Evolutionary conservation across 2,329 filamentous ascomycete species (phyloP).

Genomic region (Stachybotrys chlorohalonatus): DNA sequence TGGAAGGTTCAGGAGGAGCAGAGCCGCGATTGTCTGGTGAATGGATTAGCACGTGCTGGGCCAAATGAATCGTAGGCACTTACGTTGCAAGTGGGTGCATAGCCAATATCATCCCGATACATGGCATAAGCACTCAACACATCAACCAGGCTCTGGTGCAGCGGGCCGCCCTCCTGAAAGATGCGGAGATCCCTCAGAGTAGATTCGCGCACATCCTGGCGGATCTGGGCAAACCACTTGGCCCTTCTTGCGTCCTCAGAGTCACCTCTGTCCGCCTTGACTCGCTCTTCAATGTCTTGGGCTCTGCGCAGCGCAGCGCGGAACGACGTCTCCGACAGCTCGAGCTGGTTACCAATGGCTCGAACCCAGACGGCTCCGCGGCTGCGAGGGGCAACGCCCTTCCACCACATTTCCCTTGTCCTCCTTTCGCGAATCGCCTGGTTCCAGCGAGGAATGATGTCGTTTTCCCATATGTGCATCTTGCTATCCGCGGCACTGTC

Average conservation of each 20-base stretch:
- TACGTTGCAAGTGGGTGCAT: slow-evolving; percentile 65
- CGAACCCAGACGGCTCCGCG: slow-evolving; percentile 61
- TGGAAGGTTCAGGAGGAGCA: slow-evolving; percentile 64
- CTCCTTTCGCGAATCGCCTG: slow-evolving; percentile 58
- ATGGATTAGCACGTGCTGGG: slow-evolving; percentile 2
- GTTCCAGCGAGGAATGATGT: slow-evolving; percentile 69
- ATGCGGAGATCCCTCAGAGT: slow-evolving; percentile 68
- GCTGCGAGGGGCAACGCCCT: slow-evolving; percentile 62
- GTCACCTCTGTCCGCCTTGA: slow-evolving; percentile 40
- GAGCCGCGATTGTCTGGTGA: slow-evolving; percentile 57
- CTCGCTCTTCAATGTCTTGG: slow-evolving; percentile 48
- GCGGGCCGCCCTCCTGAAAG: slow-evolving; percentile 56
- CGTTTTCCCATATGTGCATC: slow-evolving; percentile 63
- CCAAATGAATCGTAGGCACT: slow-evolving; percentile 23
- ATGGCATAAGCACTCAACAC: slow-evolving; percentile 71
- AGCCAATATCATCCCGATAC: slow-evolving; percentile 76
- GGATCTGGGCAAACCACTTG: slow-evolving; percentile 55
- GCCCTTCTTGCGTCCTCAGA: slow-evolving; percentile 46
- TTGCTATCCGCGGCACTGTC: slow-evolving; percentile 46
- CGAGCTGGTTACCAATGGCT: slow-evolving; percentile 66
- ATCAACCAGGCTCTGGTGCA: slow-evolving; percentile 60
- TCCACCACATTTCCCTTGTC: slow-evolving; percentile 75
- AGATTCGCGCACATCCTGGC: slow-evolving; percentile 49
- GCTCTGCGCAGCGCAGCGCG: slow-evolving; percentile 61
- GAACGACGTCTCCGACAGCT: slow-evolving; percentile 58